phyloP scores from a whole-genome alignment of 768 basidiomycete species.

The Tubosaeta sp. region DNA sequence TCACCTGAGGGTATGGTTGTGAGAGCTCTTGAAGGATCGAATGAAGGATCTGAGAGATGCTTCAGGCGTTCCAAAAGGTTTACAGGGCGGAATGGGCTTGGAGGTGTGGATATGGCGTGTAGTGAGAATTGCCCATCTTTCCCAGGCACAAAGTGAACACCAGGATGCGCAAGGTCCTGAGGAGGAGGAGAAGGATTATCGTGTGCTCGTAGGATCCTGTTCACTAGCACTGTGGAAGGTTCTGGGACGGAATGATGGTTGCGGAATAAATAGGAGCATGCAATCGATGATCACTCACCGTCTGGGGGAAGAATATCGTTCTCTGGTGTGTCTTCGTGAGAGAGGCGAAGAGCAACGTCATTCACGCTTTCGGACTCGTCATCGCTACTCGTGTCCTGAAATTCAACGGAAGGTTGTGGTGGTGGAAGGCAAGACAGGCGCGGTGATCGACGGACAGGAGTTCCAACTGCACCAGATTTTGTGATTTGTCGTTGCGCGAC shows the following conservation, averaged over 20 bases:
- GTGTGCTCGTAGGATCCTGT: conserved; percentile 61
- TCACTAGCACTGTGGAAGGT: conserved; percentile 64
- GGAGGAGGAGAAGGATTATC: conserved; percentile 76
- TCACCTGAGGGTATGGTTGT: conserved; percentile 1
- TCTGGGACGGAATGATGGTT: conserved; percentile 36
- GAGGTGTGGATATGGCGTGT: conserved; percentile 16
- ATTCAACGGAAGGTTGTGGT: conserved; percentile 16
- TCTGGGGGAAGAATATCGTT: conserved; percentile 43
- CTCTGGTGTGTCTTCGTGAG: conserved; percentile 48
- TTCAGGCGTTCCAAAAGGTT: conserved; percentile 28
- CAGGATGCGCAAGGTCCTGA: conserved; percentile 15
- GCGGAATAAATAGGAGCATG: conserved; percentile 1
- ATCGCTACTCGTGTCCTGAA: conserved; percentile 21
- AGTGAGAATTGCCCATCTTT: conserved; percentile 16
- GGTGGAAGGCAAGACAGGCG: conserved; percentile 43
- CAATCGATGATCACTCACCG: conserved; percentile 33
- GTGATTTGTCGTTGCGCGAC: conserved; percentile 28
- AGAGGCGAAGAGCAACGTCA: conserved; percentile 25
- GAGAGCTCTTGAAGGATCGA: neutral
- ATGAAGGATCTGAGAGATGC: conserved; percentile 10
- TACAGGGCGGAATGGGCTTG: conserved; percentile 31
- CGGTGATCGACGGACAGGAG: conserved; percentile 47
- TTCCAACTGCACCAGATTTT: conserved; percentile 24
- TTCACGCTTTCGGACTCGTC: conserved; percentile 30
- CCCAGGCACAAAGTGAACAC: conserved; percentile 13